Conservation (phyloP, 2,329 filamentous ascomycete species). For the Aschersonia sp. region DNA sequence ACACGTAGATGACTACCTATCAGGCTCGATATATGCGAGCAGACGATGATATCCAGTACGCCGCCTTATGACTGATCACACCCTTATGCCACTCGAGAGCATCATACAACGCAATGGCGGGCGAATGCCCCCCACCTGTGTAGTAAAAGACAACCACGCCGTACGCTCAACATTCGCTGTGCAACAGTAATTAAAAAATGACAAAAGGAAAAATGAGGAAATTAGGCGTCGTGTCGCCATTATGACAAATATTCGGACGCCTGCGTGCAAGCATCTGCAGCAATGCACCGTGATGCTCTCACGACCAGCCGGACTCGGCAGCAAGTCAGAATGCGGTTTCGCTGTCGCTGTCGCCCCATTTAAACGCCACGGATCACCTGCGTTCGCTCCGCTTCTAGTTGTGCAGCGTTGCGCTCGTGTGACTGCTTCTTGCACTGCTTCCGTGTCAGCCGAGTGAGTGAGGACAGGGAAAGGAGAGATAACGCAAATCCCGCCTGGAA, state of each 20-base stretch:
- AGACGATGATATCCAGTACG: background rate
- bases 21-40: background rate
- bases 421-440: conserved; percentile 85
- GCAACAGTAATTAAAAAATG: background rate
- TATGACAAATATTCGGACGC: background rate
- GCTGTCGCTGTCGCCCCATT: conserved; percentile 6
- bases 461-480: no score
- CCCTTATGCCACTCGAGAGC: background rate
- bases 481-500: no score
- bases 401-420: conserved; percentile 84
- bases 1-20: background rate
- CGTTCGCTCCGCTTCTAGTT: conserved; percentile 84
- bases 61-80: no score
- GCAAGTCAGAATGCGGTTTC: background rate
- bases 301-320: background rate
- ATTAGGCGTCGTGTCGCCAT: background rate
- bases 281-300: no score
- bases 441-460: background rate
- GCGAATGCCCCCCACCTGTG: background rate
- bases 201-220: background rate
- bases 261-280: no score
- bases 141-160: background rate
- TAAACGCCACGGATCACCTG: conserved; percentile 87
- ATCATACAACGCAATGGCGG: background rate
- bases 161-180: background rate